Evolutionary conservation across 2,329 filamentous ascomycete genomes (phyloP).

Genomic region (Diplodia corticola): DNA sequence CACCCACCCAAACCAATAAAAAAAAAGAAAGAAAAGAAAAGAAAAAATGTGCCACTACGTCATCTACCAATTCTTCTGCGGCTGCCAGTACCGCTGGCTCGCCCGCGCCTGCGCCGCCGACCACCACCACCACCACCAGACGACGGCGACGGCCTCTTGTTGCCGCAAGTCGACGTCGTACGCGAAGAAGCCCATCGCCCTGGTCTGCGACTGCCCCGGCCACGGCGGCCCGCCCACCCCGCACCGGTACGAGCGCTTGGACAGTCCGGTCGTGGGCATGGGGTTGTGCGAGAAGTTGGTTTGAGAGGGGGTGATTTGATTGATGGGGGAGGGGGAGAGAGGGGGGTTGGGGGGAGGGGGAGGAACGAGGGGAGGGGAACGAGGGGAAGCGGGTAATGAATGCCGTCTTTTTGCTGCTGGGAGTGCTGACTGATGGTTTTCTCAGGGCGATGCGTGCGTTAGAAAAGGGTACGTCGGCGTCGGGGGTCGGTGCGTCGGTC

Average conservation of each 20-base stretch:
- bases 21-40: not conserved
- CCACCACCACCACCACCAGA: too few relatives aligned
- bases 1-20: too few relatives aligned
- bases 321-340: too few relatives aligned
- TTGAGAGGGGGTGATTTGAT: too few relatives aligned
- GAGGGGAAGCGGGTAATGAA: too few relatives aligned
- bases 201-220: conserved; percentile 20
- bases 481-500: too few relatives aligned
- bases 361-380: too few relatives aligned
- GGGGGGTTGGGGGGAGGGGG: too few relatives aligned
- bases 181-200: conserved; percentile 6
- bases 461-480: too few relatives aligned
- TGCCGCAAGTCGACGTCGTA: conserved; percentile 7
- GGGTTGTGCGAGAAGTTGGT: not conserved
- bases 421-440: too few relatives aligned
- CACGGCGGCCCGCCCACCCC: conserved; percentile 17
- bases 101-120: conserved; percentile 9
- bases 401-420: not conserved
- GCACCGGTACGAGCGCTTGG: conserved; percentile 5
- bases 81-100: conserved; percentile 18
- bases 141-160: too few relatives aligned
- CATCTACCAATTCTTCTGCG: conserved; percentile 21
- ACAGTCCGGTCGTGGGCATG: not conserved
- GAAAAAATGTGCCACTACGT: conserved; percentile 21
- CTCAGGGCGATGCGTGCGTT: too few relatives aligned